phyloP scores from a whole-genome alignment of 805 yeast species.

The Saturnispora kantuleensis region DNA sequence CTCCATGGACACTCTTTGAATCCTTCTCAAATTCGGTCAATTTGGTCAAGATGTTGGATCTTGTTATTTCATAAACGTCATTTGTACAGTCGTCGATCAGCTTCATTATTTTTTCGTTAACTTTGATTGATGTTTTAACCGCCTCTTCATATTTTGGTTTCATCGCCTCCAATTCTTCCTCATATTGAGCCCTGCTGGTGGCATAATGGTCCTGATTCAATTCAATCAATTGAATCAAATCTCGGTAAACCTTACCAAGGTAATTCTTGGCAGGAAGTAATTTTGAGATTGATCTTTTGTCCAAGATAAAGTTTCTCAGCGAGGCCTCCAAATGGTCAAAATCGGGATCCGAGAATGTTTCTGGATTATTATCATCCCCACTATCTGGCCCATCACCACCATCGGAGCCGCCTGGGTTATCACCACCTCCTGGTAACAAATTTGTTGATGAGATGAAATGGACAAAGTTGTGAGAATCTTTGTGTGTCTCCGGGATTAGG shows the following conservation, averaged over 20 bases:
- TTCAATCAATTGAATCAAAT: constrained; percentile 48
- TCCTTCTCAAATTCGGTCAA: constrained; percentile 28
- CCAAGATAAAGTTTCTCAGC: constrained; percentile 74
- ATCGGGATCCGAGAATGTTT: constrained; percentile 23
- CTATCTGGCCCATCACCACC: constrained; percentile 10
- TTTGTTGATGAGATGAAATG: constrained; percentile 76
- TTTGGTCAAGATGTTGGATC: constrained; percentile 42
- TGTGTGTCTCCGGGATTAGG: constrained; percentile 84
- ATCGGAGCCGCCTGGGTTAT: constrained; percentile 19
- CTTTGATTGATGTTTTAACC: constrained; percentile 39
- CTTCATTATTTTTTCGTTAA: constrained; percentile 50
- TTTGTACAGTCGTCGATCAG: constrained; percentile 53
- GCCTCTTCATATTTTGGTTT: constrained; percentile 55
- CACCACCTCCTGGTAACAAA: constrained; percentile 30
- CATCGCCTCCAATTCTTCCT: constrained; percentile 42
- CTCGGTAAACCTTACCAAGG: constrained; percentile 56
- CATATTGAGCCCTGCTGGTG: constrained; percentile 38
- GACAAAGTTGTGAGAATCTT: constrained; percentile 81
- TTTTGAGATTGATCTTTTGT: constrained; percentile 82
- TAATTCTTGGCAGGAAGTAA: constrained; percentile 90
- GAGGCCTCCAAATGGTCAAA: constrained; percentile 82
- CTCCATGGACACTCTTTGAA: constrained; percentile 50
- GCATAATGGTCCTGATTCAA: constrained; percentile 50
- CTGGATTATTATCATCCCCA: constrained; percentile 31
- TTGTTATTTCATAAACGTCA: constrained; percentile 52